Conservation (phyloP, 352 stramenopile species). For the Vaucheria bursata region DNA sequence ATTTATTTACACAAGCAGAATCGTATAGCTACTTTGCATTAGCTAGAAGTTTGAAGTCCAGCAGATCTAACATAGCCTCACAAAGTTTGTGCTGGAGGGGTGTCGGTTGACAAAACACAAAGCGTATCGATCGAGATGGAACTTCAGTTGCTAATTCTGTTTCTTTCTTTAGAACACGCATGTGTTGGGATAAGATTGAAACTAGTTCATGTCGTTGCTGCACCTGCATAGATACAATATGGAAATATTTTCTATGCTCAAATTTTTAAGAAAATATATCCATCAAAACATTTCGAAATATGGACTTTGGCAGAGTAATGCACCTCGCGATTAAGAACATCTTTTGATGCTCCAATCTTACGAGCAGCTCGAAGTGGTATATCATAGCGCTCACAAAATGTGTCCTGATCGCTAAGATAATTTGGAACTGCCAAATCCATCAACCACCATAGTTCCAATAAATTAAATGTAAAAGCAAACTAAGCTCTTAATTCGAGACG, state of each 20-base stretch:
- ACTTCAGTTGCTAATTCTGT: constrained; percentile 52
- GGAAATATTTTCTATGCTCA: too few relatives aligned
- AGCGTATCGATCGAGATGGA: constrained; percentile 76
- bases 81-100: constrained; percentile 66
- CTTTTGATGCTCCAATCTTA: background rate
- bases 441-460: background rate
- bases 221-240: too few relatives aligned
- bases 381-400: background rate
- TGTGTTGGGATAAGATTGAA: constrained; percentile 22
- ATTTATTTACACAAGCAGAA: constrained; percentile 11
- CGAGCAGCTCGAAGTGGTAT: background rate
- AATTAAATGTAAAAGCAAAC: too few relatives aligned
- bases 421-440: background rate
- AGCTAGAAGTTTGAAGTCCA: constrained; percentile 51
- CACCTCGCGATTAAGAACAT: background rate
- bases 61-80: constrained; percentile 55
- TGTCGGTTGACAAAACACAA: constrained; percentile 78
- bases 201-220: constrained; percentile 6
- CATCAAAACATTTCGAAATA: too few relatives aligned
- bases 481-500: too few relatives aligned
- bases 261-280: too few relatives aligned
- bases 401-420: background rate
- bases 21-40: background rate
- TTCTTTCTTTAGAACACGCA: constrained; percentile 2
- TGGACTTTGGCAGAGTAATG: too few relatives aligned